A percentile compares a stretch with the other conserved stretches of the same genome.
Conservation (phyloP, 108 stramenopile species). For the Pseudonitzschia delicatissima region DNA sequence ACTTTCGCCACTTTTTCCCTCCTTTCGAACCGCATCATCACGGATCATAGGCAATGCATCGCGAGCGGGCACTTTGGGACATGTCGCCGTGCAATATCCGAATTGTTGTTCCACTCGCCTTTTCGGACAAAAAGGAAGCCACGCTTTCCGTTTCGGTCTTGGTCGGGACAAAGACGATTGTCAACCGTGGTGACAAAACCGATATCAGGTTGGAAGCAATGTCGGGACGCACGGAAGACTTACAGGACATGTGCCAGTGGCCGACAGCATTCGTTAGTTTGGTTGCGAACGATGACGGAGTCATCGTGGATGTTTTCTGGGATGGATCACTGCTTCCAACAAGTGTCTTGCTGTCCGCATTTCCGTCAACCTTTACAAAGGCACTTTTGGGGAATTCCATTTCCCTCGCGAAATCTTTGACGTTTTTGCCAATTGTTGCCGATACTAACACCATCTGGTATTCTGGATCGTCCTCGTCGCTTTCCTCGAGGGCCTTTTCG, state of each 20-base stretch:
- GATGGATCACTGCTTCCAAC: not conserved
- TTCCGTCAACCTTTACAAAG: slow-evolving; percentile 19
- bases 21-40: slow-evolving; percentile 2
- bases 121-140: slow-evolving; percentile 35
- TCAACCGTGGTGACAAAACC: slow-evolving; percentile 37
- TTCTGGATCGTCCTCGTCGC: slow-evolving; percentile 34
- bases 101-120: slow-evolving; percentile 73
- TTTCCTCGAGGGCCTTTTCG: slow-evolving; percentile 28
- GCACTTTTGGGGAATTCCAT: slow-evolving; percentile 71
- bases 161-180: slow-evolving; percentile 47
- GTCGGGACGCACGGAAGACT: slow-evolving; percentile 23
- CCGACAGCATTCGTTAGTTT: slow-evolving; percentile 19
- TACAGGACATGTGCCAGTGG: slow-evolving; percentile 51
- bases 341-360: slow-evolving; percentile 1
- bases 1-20: slow-evolving; percentile 36
- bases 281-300: not conserved
- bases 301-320: not conserved
- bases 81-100: slow-evolving; percentile 85
- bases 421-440: slow-evolving; percentile 45
- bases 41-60: slow-evolving; percentile 43
- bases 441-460: slow-evolving; percentile 53
- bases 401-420: slow-evolving; percentile 48
- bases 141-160: slow-evolving; percentile 46
- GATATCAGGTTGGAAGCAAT: slow-evolving; percentile 46
- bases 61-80: slow-evolving; percentile 72